These are phyloP conservation scores for Camellia granthamiana DNA, from an alignment of 148 eudicot species.

Conservation along the genomic window DNA sequence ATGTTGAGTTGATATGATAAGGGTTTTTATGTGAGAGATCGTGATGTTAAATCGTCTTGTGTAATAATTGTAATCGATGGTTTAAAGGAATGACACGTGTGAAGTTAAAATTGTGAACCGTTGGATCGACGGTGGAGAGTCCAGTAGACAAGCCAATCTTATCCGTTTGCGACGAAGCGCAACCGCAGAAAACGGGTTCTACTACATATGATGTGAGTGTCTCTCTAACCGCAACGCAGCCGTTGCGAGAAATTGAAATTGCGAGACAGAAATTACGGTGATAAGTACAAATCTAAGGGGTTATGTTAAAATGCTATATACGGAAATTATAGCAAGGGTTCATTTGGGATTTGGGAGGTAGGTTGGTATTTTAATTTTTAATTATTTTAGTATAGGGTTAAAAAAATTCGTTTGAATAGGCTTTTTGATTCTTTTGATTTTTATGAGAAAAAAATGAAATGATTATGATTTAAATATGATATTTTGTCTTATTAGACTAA, in stretches of 20 bases:
- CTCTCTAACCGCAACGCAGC: conserved; percentile 1
- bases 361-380: too few relatives aligned
- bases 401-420: too few relatives aligned
- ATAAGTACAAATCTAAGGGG: too few relatives aligned
- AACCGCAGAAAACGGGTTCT: conserved; percentile 33
- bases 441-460: too few relatives aligned
- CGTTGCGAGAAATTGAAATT: conserved; percentile 1
- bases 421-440: too few relatives aligned
- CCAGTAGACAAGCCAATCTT: conserved; percentile 17
- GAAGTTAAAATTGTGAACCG: background rate
- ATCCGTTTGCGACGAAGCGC: conserved; percentile 32
- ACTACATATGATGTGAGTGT: background rate
- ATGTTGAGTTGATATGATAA: conserved; percentile 27
- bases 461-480: too few relatives aligned
- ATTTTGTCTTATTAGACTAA: too few relatives aligned
- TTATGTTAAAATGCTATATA: too few relatives aligned
- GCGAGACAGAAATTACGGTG: too few relatives aligned
- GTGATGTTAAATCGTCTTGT: background rate
- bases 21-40: conserved; percentile 22
- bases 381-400: too few relatives aligned
- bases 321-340: too few relatives aligned
- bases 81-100: conserved; percentile 23
- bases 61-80: conserved; percentile 1
- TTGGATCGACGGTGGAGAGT: conserved; percentile 22
- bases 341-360: too few relatives aligned